Conservation (phyloP, 1,284 basidiomycete genomes). For the Sporisorium exsertum region DNA sequence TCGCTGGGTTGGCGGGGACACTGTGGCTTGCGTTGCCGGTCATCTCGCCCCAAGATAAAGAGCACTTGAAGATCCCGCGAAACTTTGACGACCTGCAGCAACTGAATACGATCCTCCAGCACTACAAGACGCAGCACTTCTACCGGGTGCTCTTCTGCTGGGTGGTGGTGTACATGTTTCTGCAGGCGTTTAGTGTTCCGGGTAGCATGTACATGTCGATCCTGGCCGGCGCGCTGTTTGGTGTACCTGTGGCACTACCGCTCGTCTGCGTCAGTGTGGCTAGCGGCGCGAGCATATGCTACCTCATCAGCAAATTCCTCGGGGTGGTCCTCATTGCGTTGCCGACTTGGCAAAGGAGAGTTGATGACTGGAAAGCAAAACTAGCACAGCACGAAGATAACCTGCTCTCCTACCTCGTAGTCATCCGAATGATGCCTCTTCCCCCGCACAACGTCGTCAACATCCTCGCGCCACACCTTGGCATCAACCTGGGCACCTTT, state of each 20-base stretch:
- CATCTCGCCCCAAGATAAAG: constrained; percentile 48
- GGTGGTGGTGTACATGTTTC: constrained; percentile 81
- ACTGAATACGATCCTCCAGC: constrained; percentile 67
- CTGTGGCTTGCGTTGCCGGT: constrained; percentile 59
- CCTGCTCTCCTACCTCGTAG: constrained; percentile 87
- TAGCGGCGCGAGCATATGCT: constrained; percentile 90
- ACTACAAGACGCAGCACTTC: constrained; percentile 70
- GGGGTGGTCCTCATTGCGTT: constrained; percentile 71
- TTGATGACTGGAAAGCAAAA: constrained; percentile 83
- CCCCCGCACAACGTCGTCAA: constrained; percentile 85
- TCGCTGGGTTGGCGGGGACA: constrained; percentile 44
- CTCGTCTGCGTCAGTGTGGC: constrained; percentile 93
- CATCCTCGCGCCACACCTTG: constrained; percentile 90
- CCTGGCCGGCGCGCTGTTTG: constrained; percentile 94
- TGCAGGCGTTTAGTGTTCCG: constrained; percentile 95
- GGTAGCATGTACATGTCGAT: constrained; percentile 99
- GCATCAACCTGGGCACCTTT: constrained; percentile 84
- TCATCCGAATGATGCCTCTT: constrained; percentile 84
- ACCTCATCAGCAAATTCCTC: constrained; percentile 87
- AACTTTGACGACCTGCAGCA: constrained; percentile 70
- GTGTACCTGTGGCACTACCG: constrained; percentile 86
- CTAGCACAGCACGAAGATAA: constrained; percentile 81
- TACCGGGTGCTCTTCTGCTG: constrained; percentile 69
- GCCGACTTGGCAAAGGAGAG: constrained; percentile 80
- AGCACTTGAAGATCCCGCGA: constrained; percentile 67